Conservation (phyloP, 192 early-diverging fungal species). For the Backusella sp. region DNA sequence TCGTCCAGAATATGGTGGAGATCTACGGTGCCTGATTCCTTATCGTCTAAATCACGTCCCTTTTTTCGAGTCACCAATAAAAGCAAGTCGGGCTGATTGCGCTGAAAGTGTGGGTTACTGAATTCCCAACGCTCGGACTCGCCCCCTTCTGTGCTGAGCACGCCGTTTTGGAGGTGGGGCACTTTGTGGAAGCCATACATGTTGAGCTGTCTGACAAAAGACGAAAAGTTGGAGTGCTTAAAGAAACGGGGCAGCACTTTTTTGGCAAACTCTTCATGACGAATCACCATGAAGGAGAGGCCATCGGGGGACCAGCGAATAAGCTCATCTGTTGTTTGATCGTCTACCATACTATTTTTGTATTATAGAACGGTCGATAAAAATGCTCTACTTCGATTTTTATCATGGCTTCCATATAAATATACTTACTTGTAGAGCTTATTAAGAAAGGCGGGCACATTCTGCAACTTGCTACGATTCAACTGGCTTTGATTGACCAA, state of each 20-base stretch:
- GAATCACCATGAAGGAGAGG: conserved; percentile 77
- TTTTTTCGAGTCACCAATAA: conserved; percentile 87
- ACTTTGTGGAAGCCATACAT: conserved; percentile 99
- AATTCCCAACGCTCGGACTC: conserved; percentile 90
- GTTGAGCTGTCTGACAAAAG: conserved; percentile 90
- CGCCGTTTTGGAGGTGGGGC: conserved; percentile 87
- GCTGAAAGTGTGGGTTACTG: conserved; percentile 83
- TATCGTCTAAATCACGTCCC: conserved; percentile 45
- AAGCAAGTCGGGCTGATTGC: conserved; percentile 86
- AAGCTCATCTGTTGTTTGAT: conserved; percentile 75
- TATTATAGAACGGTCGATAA: background rate
- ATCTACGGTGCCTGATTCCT: conserved; percentile 53
- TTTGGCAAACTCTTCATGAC: conserved; percentile 32
- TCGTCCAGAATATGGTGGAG: conserved; percentile 66
- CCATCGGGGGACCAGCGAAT: conserved; percentile 92
- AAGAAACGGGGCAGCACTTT: conserved; percentile 80
- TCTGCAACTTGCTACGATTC: conserved; percentile 25
- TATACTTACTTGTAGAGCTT: conserved; percentile 82
- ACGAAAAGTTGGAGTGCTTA: conserved; percentile 90
- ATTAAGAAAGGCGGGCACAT: conserved; percentile 89
- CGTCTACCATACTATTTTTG: conserved; percentile 82
- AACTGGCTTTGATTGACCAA: conserved; percentile 15
- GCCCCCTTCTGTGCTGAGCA: conserved; percentile 63
- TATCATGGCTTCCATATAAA: background rate
- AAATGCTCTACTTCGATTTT: background rate